These are phyloP conservation scores for Lomentospora prolificans DNA, from an alignment of 2,329 filamentous ascomycete species.

Conservation along the genomic window DNA sequence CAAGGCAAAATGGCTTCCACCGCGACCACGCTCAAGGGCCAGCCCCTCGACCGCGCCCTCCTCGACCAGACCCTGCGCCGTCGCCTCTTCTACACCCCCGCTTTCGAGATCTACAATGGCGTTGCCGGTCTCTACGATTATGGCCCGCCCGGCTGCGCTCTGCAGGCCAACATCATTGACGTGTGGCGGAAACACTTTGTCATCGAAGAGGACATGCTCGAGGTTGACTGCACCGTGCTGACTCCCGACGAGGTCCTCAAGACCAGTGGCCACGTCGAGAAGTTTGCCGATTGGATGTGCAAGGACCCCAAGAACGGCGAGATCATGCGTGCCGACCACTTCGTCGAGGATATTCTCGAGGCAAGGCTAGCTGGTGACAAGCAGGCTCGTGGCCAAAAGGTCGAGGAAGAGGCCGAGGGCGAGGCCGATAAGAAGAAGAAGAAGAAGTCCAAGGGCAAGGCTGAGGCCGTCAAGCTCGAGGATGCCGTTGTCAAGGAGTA, in stretches of 20 bases:
- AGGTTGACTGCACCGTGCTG: constrained; percentile 87
- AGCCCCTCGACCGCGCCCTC: constrained; percentile 72
- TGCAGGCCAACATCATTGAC: constrained; percentile 82
- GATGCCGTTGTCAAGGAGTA: constrained; percentile 83
- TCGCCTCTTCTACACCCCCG: constrained; percentile 87
- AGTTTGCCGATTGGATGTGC: constrained; percentile 99
- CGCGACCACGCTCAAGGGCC: constrained; percentile 73
- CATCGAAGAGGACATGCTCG: constrained; percentile 87
- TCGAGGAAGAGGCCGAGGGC: constrained; percentile 65
- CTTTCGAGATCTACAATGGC: constrained; percentile 92
- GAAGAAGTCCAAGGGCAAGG: constrained; percentile 74
- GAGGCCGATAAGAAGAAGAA: constrained; percentile 60
- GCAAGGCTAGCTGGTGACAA: constrained; percentile 80
- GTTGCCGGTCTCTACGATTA: constrained; percentile 88
- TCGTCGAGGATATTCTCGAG: constrained; percentile 91
- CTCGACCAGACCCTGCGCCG: constrained; percentile 82
- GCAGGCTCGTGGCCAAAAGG: constrained; percentile 76
- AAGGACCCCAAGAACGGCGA: constrained; percentile 97
- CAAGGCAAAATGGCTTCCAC: constrained; percentile 34
- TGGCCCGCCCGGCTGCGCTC: constrained; percentile 75
- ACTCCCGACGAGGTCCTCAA: constrained; percentile 92
- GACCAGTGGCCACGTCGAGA: constrained; percentile 93
- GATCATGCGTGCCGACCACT: constrained; percentile 90
- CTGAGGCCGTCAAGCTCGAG: constrained; percentile 73
- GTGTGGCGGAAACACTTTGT: constrained; percentile 91